Percentiles rank a stretch among this genome's conserved stretches.
Evolutionary conservation across 805 yeast species (phyloP).

Genomic region (Tetrapisispora iriomotensis): DNA sequence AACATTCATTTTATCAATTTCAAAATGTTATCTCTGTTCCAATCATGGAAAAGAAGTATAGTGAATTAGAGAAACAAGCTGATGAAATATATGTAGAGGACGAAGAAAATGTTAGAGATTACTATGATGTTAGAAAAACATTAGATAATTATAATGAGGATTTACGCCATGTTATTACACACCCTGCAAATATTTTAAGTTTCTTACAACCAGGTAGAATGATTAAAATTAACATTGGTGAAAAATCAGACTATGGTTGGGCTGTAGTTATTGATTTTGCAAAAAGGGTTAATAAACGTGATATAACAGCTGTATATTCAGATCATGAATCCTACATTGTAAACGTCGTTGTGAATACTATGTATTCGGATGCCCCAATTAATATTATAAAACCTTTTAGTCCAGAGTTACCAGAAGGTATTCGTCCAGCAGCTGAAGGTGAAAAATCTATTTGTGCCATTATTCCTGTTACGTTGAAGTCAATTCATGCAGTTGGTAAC

Average conservation of each 20-base stretch:
- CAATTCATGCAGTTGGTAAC: slow-evolving; percentile 67
- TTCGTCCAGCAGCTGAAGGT: slow-evolving; percentile 68
- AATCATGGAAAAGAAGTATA: slow-evolving; percentile 55
- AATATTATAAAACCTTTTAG: slow-evolving; percentile 67
- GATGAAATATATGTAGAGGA: slow-evolving; percentile 55
- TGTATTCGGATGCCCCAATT: slow-evolving; percentile 77
- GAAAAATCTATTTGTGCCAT: slow-evolving; percentile 67
- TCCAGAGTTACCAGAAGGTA: slow-evolving; percentile 78
- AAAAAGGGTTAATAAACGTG: slow-evolving; percentile 58
- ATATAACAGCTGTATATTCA: slow-evolving; percentile 45
- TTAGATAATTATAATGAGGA: slow-evolving; percentile 63
- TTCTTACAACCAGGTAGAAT: slow-evolving; percentile 87
- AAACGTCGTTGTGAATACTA: slow-evolving; percentile 68
- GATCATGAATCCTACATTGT: slow-evolving; percentile 90
- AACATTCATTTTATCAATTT: slow-evolving; percentile 87
- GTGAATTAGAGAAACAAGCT: slow-evolving; percentile 41
- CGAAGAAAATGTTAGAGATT: slow-evolving; percentile 64
- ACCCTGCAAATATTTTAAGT: slow-evolving; percentile 77
- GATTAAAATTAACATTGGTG: slow-evolving; percentile 49
- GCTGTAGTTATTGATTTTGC: slow-evolving; percentile 73
- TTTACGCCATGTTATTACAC: slow-evolving; percentile 71
- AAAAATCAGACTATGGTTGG: slow-evolving; percentile 81
- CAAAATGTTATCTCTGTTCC: slow-evolving; percentile 93
- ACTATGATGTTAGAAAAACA: slow-evolving; percentile 71
- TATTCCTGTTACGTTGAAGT: slow-evolving; percentile 75